These are phyloP conservation scores for Rutstroemia sp. DNA, from an alignment of 2,329 filamentous ascomycete genomes.

Conservation along the genomic window DNA sequence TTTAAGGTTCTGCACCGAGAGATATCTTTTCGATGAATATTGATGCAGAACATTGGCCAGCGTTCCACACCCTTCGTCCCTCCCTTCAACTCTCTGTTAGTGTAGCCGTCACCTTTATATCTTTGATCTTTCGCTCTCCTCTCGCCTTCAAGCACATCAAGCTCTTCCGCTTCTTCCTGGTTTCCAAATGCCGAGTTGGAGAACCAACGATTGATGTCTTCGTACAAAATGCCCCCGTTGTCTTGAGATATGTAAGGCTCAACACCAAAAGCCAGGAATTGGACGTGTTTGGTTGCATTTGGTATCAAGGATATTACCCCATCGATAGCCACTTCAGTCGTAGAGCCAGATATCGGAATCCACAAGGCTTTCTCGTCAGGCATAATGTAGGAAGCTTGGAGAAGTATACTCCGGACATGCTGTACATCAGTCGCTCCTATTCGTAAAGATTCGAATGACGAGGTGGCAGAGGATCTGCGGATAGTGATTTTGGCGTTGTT, in stretches of 20 bases:
- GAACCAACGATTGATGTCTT: constrained; percentile 73
- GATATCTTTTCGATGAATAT: constrained; percentile 40
- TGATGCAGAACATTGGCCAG: constrained; percentile 87
- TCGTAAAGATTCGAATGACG: neutral
- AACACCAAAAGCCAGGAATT: constrained; percentile 77
- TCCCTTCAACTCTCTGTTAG: constrained; percentile 42
- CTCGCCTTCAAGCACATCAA: constrained; percentile 32
- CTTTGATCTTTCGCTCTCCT: constrained; percentile 32
- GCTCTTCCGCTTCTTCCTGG: constrained; percentile 37
- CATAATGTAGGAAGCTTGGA: constrained; percentile 58
- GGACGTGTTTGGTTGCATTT: constrained; percentile 61
- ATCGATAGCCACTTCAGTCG: constrained; percentile 51
- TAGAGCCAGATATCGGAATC: constrained; percentile 63
- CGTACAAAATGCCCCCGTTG: constrained; percentile 61
- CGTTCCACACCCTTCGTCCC: constrained; percentile 62
- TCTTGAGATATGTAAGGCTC: constrained; percentile 51
- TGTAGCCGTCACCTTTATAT: constrained; percentile 41
- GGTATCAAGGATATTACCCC: constrained; percentile 68
- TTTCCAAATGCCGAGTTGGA: constrained; percentile 68
- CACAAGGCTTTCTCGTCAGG: constrained; percentile 48
- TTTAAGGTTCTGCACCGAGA: constrained; percentile 10
- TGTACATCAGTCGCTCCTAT: constrained; percentile 11
- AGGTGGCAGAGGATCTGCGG: constrained; percentile 14
- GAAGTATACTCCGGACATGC: constrained; percentile 46
- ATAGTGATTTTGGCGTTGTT: constrained; percentile 18